Percentiles rank a stretch among this genome's conserved stretches.
Evolutionary conservation across 1,139 yeast genomes (phyloP).

Genomic region (Protomyces pachydermus): DNA sequence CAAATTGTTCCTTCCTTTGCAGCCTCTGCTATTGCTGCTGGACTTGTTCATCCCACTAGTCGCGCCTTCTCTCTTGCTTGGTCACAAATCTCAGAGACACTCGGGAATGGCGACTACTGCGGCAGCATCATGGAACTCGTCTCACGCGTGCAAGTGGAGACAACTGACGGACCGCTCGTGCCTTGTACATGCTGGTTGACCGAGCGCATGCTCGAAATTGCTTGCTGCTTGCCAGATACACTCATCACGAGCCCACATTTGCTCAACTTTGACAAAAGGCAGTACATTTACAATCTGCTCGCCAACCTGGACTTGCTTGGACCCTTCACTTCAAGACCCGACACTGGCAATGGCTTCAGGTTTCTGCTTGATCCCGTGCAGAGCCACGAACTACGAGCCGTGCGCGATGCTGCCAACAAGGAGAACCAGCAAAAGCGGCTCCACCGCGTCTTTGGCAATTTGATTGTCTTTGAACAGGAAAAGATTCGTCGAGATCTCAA

Average conservation of each 20-base stretch:
- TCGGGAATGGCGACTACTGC: constrained; percentile 34
- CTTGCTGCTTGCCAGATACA: constrained; percentile 65
- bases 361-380: constrained; percentile 3
- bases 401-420: neutral
- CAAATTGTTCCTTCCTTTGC: constrained; percentile 70
- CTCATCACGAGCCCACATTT: constrained; percentile 53
- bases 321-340: constrained; percentile 28
- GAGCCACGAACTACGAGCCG: constrained; percentile 33
- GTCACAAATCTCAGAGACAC: constrained; percentile 52
- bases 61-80: constrained; percentile 63
- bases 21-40: constrained; percentile 73
- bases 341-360: neutral
- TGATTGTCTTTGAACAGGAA: constrained; percentile 48
- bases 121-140: constrained; percentile 12
- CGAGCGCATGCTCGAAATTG: constrained; percentile 58
- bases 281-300: constrained; percentile 55
- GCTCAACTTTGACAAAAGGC: constrained; percentile 63
- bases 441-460: constrained; percentile 40
- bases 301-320: constrained; percentile 42
- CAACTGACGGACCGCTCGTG: constrained; percentile 41
- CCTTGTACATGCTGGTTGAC: constrained; percentile 84
- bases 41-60: constrained; percentile 75
- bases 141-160: constrained; percentile 28
- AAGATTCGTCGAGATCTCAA: constrained; percentile 51
- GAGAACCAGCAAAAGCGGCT: constrained; percentile 3